Evolutionary conservation across 2,329 filamentous ascomycete genomes (phyloP), one percentile per base, ranked within the genome.

Genomic region (Talaromyces amestolkiae): DNA sequence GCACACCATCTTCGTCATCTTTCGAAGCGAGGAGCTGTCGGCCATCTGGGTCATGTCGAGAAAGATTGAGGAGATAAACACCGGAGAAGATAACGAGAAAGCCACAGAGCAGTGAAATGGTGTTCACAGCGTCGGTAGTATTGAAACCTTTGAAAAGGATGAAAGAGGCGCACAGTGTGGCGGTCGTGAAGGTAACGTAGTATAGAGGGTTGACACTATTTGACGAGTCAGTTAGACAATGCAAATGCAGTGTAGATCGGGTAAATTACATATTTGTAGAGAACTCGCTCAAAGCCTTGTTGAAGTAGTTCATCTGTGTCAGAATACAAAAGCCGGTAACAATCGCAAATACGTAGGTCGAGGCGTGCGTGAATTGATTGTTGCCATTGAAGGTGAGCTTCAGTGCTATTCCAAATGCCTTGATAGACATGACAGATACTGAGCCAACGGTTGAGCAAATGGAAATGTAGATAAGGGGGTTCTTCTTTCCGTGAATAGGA

Each of bases 271-370:
- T 96, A 72, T 96, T 97, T 37, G 95, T 97, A 35, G 92, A 94
- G 80, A 98, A 99, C 74, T 96, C 93, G 78, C 92, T 96, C 67
- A 99, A 82, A 8, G 95, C 95, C 80, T 99, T 99, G 84, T 99
- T 99, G 81, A 99, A 97, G 80, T 99, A 99, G 80, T 99, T 99
- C 95, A 99, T 98, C 83, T 99, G 95, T 9, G 93, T 97, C 70
- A 99, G 79, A 75, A 99, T 98, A 82, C 95, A 99, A 69, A 97
- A 92, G 3, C 85, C 84, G 0, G 93, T 95, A 69, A 98, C 87
- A 70, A 99, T 97, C 79, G 94, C 89, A 77, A 99, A 99, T 69
- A 97, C 93, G 73, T 99, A 99, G 66, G 96, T 99, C 59, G 93
- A 97, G 2, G 96, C 92, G 72, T 96, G 92, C 5, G 87, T 88